Evolutionary conservation across 768 basidiomycete species (phyloP).

Genomic region (Boletus eberwhitei): DNA sequence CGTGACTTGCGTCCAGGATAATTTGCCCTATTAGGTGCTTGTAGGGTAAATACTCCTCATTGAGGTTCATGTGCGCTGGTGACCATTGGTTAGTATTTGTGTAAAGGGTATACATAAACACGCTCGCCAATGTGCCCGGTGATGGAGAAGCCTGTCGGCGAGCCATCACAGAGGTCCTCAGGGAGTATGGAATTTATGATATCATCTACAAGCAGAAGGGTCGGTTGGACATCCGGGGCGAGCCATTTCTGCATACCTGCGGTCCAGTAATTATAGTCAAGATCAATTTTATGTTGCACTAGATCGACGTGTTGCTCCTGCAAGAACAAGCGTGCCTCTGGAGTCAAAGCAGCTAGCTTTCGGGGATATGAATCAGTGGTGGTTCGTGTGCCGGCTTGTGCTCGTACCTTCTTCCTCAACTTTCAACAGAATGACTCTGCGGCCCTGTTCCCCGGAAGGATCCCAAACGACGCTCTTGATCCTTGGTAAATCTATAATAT

Average conservation of each 20-base stretch:
- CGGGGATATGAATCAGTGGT: constrained; percentile 7
- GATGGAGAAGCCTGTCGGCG: constrained; percentile 83
- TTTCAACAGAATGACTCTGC: constrained; percentile 66
- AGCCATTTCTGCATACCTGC: constrained; percentile 51
- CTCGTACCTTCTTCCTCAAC: constrained; percentile 57
- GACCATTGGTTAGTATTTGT: constrained; percentile 1
- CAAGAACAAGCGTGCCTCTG: constrained; percentile 54
- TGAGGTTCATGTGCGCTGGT: constrained; percentile 87
- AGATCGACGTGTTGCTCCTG: constrained; percentile 52
- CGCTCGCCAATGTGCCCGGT: constrained; percentile 85
- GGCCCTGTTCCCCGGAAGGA: constrained; percentile 43
- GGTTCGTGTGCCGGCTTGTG: not conserved
- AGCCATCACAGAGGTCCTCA: constrained; percentile 67
- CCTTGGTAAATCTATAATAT: constrained; percentile 66
- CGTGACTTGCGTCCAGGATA: constrained; percentile 73
- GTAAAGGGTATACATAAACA: not conserved
- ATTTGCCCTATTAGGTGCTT: constrained; percentile 89
- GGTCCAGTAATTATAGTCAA: constrained; percentile 88
- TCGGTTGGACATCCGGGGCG: not conserved
- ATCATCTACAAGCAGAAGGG: constrained; percentile 54
- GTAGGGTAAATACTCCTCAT: constrained; percentile 87
- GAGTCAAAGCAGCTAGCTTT: constrained; percentile 68
- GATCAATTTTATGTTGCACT: constrained; percentile 54
- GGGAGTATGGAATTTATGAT: constrained; percentile 82
- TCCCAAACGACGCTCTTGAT: constrained; percentile 56